phyloP scores from a whole-genome alignment of 805 yeast species.

The Blastobotrys peoriensis region DNA sequence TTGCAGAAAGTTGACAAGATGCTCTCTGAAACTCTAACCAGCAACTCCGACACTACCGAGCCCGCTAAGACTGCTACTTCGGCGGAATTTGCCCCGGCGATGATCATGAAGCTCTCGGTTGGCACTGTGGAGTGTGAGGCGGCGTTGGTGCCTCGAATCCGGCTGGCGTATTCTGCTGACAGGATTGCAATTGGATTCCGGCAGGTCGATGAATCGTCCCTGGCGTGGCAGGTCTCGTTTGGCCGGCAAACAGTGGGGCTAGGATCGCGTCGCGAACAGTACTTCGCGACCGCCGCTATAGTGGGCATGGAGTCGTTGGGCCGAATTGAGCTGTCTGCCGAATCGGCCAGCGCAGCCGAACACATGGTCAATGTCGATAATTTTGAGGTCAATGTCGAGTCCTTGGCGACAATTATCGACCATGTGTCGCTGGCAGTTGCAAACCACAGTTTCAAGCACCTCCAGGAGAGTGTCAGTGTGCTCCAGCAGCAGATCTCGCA shows the following conservation, averaged over 20 bases:
- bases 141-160: neutral
- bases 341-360: neutral
- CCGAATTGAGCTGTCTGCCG: conserved; percentile 2
- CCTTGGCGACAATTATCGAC: neutral
- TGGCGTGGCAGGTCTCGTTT: neutral
- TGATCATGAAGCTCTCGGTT: neutral
- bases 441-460: neutral
- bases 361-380: conserved; percentile 1
- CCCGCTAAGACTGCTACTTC: too few relatives aligned
- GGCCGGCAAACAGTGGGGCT: neutral
- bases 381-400: neutral
- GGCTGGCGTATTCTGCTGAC: neutral
- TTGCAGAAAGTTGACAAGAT: too few relatives aligned
- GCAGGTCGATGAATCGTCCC: conserved; percentile 4
- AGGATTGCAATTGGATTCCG: neutral
- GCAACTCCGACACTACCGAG: too few relatives aligned
- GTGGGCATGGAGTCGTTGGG: neutral
- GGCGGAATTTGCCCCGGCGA: neutral
- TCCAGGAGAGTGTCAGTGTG: neutral
- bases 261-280: neutral
- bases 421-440: neutral
- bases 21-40: too few relatives aligned
- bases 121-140: neutral
- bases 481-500: too few relatives aligned
- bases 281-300: neutral